A percentile compares a stretch with the other conserved stretches of the same genome.
These are phyloP conservation scores for Colletotrichum sp. DNA, from an alignment of 2,329 filamentous ascomycete species.

Conservation along the genomic window DNA sequence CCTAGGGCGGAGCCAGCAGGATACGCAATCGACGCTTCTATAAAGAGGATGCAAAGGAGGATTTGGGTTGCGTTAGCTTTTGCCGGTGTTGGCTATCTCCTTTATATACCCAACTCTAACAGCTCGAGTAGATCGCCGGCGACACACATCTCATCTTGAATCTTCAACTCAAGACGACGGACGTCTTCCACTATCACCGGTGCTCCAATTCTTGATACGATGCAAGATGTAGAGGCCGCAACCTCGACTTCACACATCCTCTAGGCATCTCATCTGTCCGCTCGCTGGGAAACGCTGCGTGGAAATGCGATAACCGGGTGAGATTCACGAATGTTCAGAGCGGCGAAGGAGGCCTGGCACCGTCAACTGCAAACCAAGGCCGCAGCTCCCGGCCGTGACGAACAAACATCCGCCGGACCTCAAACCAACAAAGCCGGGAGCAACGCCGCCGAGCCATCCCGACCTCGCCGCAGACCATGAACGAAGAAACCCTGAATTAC, in stretches of 20 bases:
- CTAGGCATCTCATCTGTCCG: background rate
- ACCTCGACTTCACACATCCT: background rate
- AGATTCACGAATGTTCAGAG: background rate
- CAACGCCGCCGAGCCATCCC: background rate
- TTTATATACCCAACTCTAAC: background rate
- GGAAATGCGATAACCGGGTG: background rate
- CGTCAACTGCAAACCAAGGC: background rate
- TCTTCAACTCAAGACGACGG: background rate
- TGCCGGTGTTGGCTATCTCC: background rate
- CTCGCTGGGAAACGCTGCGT: background rate
- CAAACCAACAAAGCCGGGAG: background rate
- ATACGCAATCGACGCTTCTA: background rate
- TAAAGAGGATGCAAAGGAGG: background rate
- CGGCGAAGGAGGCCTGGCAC: background rate
- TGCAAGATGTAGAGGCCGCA: background rate
- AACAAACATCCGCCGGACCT: background rate
- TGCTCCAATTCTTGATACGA: background rate
- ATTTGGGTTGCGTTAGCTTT: background rate
- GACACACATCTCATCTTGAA: background rate
- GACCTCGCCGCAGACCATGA: background rate
- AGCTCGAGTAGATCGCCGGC: background rate
- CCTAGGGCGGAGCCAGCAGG: accelerated
- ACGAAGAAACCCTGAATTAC: background rate
- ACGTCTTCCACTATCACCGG: background rate
- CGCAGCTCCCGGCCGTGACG: background rate